Base-by-base conservation (phyloP, 2,329 filamentous ascomycete genomes). In the Fusarium buharicum region DNA sequence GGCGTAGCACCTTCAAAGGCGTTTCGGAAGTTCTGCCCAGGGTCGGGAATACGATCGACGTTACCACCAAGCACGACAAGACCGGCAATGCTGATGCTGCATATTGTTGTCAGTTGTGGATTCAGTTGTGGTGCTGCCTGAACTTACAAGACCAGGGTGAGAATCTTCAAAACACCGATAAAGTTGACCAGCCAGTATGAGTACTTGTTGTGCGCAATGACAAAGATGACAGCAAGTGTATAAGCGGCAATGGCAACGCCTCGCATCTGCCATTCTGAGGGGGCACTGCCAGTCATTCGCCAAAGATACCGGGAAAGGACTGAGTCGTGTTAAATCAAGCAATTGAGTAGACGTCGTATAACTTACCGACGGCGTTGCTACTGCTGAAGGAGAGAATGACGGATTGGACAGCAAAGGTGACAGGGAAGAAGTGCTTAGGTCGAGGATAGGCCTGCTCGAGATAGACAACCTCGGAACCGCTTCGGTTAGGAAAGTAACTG, bases 361-460 rank as follows among this genome's bases (percentile, higher is more conserved):
- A 22, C 43, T n/a, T 11, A 66, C 67, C 69, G 36, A 90, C 83
- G 0, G 86, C 81, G 70, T 90, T 90, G 36, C 85, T 84, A 63
- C 85, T 88, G 61, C 84, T 85, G 62, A 90, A 90, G 0, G 87
- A 89, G 4, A 90, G 74, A 1, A 88, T 71, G 2, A 90, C 85
- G 0, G 82, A 81, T 68, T 88, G 85, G 3, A 89, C 82, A 0
- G 88, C 88, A 69, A 88, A 90, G 0, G 85, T 79, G 0, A 85
- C 84, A 0, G 87, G 86, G 44, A 90, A 85, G 57, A 90, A 81
- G 68, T 86, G 88, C 50, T 79, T 82, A 0, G 88, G 88, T 1
- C 85, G 79, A 1, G 87, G 87, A 60, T 83, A 91, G 0, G 86
- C 84, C 67, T 90, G 88, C 64, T 90, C 88, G 0, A 90, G 79